These are phyloP conservation scores for Trichoderma koningiopsis DNA, from an alignment of 2,329 filamentous ascomycete species.

Conservation along the genomic window DNA sequence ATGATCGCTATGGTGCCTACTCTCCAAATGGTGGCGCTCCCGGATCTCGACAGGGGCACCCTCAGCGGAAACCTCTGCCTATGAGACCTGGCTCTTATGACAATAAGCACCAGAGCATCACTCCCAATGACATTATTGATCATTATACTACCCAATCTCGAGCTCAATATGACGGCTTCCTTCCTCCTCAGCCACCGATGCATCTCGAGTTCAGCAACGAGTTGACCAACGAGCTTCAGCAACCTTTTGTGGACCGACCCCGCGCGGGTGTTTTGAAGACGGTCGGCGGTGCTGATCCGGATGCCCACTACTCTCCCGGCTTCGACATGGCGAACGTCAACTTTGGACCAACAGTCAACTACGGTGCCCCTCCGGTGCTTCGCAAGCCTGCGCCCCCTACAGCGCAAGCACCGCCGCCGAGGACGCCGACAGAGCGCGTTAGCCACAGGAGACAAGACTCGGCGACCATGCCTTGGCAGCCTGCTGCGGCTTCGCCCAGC, in stretches of 20 bases:
- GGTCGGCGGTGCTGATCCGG: constrained; percentile 59
- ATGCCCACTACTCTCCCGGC: constrained; percentile 32
- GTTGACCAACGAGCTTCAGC: constrained; percentile 38
- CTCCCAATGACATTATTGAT: constrained; percentile 45
- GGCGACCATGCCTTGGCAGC: constrained; percentile 72
- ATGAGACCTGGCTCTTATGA: constrained; percentile 24
- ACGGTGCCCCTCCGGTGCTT: constrained; percentile 46
- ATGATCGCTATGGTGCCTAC: background rate
- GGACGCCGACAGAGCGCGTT: constrained; percentile 37
- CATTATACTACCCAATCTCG: constrained; percentile 39
- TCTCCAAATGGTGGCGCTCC: constrained; percentile 20
- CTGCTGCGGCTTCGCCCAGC: constrained; percentile 61
- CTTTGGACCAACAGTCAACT: constrained; percentile 82
- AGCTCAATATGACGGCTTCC: constrained; percentile 27
- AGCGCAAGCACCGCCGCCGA: constrained; percentile 28
- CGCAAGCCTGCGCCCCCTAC: constrained; percentile 33
- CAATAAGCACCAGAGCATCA: constrained; percentile 35
- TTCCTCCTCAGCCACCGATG: constrained; percentile 32
- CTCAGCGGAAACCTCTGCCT: constrained; percentile 38
- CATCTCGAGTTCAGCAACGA: constrained; percentile 52
- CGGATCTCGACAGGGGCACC: constrained; percentile 24
- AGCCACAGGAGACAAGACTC: constrained; percentile 51
- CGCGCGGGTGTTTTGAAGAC: constrained; percentile 80
- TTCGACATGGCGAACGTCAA: constrained; percentile 73
- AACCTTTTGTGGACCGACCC: constrained; percentile 62